phyloP scores from a whole-genome alignment of 106 monocot species.

The Dendrobium huoshanense region DNA sequence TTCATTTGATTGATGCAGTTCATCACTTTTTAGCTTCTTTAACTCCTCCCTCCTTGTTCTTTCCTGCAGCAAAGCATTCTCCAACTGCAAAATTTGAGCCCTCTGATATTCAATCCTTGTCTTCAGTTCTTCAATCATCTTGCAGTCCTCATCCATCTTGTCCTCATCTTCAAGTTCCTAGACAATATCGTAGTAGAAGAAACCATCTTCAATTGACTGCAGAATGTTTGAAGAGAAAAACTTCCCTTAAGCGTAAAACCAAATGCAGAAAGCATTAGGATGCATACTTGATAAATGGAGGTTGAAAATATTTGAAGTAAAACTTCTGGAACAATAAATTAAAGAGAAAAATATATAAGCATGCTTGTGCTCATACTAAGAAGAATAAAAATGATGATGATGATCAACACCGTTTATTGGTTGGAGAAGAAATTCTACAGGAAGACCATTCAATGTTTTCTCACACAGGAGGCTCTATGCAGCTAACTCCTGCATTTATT shows the following conservation, averaged over 20 bases:
- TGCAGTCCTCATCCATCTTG: conserved; percentile 97
- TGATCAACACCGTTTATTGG: not conserved
- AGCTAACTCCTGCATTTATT: not conserved
- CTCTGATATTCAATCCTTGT: conserved; percentile 51
- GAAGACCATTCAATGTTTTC: not conserved
- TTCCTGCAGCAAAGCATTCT: conserved; percentile 67
- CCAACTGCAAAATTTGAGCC: conserved; percentile 63
- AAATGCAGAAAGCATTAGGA: conserved; percentile 27
- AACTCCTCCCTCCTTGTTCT: conserved; percentile 45
- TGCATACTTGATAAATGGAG: not conserved
- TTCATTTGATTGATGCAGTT: conserved; percentile 63
- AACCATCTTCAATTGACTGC: conserved; percentile 62
- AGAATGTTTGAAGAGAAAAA: conserved; percentile 46
- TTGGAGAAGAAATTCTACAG: not conserved
- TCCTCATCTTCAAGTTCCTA: conserved; percentile 92
- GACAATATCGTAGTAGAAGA: conserved; percentile 49
- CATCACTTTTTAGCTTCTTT: conserved; percentile 33
- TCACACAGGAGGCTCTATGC: not conserved
- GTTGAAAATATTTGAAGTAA: not conserved
- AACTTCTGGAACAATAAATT: not conserved
- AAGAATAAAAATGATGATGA: not conserved
- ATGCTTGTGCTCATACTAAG: not conserved
- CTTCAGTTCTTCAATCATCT: conserved; percentile 73
- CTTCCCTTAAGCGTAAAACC: conserved; percentile 28
- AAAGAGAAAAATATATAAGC: not conserved